Conservation (phyloP, 306 rosid genomes). For the Mucuna pruriens region DNA sequence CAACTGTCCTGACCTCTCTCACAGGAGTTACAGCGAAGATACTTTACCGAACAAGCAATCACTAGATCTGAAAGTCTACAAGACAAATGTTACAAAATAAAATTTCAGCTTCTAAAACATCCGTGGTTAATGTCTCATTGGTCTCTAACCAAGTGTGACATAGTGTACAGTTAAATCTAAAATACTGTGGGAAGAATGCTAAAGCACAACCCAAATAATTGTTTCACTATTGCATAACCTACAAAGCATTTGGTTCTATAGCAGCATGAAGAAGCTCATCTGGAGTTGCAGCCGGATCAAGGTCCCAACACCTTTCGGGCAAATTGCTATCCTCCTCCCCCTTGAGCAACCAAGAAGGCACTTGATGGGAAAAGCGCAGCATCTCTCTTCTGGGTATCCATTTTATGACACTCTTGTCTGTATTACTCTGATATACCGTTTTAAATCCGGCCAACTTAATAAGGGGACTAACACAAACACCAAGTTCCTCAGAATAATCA, state of each 20-base stretch:
- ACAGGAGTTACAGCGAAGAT: constrained; percentile 36
- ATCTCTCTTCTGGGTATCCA: constrained; percentile 92
- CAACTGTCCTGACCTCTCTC: constrained; percentile 43
- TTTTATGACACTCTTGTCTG: constrained; percentile 66
- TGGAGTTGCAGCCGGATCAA: constrained; percentile 98
- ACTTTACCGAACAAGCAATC: constrained; percentile 52
- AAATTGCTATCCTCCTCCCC: constrained; percentile 61
- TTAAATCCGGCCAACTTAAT: constrained; percentile 83
- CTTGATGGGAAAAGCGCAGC: constrained; percentile 96
- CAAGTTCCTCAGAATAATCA: constrained; percentile 92
- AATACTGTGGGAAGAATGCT: constrained; percentile 63
- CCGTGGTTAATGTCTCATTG: constrained; percentile 59
- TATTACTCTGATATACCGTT: constrained; percentile 76
- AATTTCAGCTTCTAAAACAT: constrained; percentile 65
- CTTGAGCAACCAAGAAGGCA: constrained; percentile 81
- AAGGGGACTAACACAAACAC: constrained; percentile 82
- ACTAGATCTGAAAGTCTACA: constrained; percentile 47
- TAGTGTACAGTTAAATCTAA: constrained; percentile 92
- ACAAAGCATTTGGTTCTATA: constrained; percentile 44
- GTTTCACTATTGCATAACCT: constrained; percentile 44
- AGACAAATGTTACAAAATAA: constrained; percentile 52
- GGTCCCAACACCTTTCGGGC: constrained; percentile 90
- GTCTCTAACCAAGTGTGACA: constrained; percentile 70
- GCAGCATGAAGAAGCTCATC: constrained; percentile 89
- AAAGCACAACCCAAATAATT: constrained; percentile 43